Conservation (phyloP, 2,329 filamentous ascomycete species). For the Penicillium sp. region DNA sequence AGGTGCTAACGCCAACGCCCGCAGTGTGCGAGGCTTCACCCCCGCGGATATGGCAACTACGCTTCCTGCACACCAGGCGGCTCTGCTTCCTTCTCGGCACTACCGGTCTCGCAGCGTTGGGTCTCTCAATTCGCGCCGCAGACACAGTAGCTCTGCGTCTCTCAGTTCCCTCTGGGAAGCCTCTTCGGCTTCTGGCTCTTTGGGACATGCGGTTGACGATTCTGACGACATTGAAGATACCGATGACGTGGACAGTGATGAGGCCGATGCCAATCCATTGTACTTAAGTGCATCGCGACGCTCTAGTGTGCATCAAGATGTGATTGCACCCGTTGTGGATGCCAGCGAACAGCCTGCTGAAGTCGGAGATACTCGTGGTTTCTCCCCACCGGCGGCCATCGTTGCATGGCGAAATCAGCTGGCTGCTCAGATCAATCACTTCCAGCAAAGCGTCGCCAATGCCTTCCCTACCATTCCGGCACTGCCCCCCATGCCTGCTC, state of each 20-base stretch:
- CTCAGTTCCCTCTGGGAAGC: constrained; percentile 66
- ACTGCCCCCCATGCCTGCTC: constrained; percentile 60
- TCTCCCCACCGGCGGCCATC: constrained; percentile 61
- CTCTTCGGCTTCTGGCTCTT: constrained; percentile 46
- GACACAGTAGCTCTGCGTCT: constrained; percentile 62
- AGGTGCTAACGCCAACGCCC: constrained; percentile 68
- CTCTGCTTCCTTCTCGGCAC: constrained; percentile 61
- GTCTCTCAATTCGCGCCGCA: constrained; percentile 54
- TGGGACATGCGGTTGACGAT: constrained; percentile 44
- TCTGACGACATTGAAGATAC: constrained; percentile 35
- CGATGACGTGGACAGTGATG: constrained; percentile 25
- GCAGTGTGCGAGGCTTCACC: constrained; percentile 67
- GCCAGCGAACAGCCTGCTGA: constrained; percentile 27
- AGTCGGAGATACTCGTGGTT: constrained; percentile 30
- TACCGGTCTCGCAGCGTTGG: constrained; percentile 64
- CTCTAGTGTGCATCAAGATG: constrained; percentile 38
- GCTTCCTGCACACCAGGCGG: constrained; percentile 60
- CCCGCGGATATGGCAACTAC: constrained; percentile 69
- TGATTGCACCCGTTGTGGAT: constrained; percentile 22
- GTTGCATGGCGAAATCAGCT: constrained; percentile 71
- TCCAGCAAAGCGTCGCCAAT: constrained; percentile 68
- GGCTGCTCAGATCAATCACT: constrained; percentile 68
- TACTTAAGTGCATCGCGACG: constrained; percentile 35
- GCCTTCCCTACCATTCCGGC: constrained; percentile 61
- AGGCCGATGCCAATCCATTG: constrained; percentile 20